Base-by-base conservation (phyloP, 768 basidiomycete genomes). In the Phlegmacium glaucopus region DNA sequence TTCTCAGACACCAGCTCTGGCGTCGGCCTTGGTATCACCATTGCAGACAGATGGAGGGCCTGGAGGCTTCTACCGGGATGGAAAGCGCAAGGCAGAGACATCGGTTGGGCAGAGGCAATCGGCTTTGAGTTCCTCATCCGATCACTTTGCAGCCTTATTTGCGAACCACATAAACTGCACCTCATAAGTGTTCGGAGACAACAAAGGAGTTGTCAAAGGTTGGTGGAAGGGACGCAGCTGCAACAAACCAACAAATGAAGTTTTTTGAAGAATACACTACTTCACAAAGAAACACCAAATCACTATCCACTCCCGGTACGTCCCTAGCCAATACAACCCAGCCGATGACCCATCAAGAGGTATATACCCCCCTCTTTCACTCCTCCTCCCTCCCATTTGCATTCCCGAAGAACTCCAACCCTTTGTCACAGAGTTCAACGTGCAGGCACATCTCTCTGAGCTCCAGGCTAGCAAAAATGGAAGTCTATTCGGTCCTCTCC, bases 101-200 rank as follows among this genome's bases (percentile, higher is more conserved):
- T 77, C 45, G 58, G 59, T 0, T 78, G 75, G 73, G 73, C 72
- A 0, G 72, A 79, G 50, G 68, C 66, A 0, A 49, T 75, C 8
- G 68, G 68, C 0, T 69, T 78, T 41, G 61, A 75, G 25, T 53
- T 76, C 13, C 68, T 76, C 28, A 44, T n/a, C n/a, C n/a, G n/a
- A n/a, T n/a, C n/a, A n/a, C n/a, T n/a, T n/a, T n/a, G n/a, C n/a
- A n/a, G n/a, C n/a, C n/a, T n/a, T n/a, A n/a, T n/a, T n/a, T n/a
- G n/a, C n/a, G n/a, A n/a, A n/a, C n/a, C n/a, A n/a, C n/a, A n/a
- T n/a, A n/a, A n/a, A n/a, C n/a, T n/a, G n/a, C n/a, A n/a, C n/a
- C n/a, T n/a, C n/a, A n/a, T n/a, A n/a, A n/a, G n/a, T n/a, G n/a
- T n/a, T n/a, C n/a, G n/a, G n/a, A n/a, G n/a, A n/a, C n/a, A n/a